Evolutionary conservation across 768 basidiomycete genomes (phyloP).

Genomic region (Fibroporia radiculosa): DNA sequence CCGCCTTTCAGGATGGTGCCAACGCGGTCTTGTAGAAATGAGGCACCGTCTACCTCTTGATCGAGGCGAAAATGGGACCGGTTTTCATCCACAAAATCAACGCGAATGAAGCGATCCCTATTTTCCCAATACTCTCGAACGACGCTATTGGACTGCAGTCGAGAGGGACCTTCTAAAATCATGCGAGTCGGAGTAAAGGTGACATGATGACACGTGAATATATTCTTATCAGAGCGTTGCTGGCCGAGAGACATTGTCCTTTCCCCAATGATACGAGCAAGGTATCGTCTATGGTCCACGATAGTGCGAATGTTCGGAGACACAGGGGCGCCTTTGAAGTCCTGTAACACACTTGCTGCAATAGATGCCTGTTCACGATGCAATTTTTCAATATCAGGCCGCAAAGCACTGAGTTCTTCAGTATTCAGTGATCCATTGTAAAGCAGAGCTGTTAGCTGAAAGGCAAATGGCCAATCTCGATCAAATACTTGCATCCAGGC

Average conservation of each 20-base stretch:
- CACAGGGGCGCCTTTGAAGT: constrained; percentile 42
- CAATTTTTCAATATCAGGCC: constrained; percentile 40
- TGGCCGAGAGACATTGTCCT: constrained; percentile 10
- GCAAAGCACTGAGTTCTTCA: constrained; percentile 36
- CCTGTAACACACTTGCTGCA: constrained; percentile 43
- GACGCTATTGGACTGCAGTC: constrained; percentile 69
- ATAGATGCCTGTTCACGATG: constrained; percentile 22
- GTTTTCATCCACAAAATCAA: constrained; percentile 79
- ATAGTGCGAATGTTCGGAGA: constrained; percentile 5
- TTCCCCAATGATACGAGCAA: constrained; percentile 28
- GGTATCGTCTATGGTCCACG: constrained; percentile 41
- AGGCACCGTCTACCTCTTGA: constrained; percentile 32
- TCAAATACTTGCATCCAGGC: constrained; percentile 37
- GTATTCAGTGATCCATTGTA: constrained; percentile 57
- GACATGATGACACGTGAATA: constrained; percentile 43
- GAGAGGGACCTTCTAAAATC: constrained; percentile 71
- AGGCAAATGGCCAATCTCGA: constrained; percentile 52
- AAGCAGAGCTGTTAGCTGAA: constrained; percentile 68
- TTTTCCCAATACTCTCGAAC: constrained; percentile 56
- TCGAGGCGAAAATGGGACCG: constrained; percentile 20
- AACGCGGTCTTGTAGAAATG: constrained; percentile 15
- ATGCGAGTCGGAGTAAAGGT: constrained; percentile 25
- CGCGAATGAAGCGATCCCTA: constrained; percentile 65
- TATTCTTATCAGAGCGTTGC: constrained; percentile 25
- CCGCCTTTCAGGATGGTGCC: constrained; percentile 14